A percentile compares a stretch with the other conserved stretches of the same genome.
phyloP scores from a whole-genome alignment of 2,329 filamentous ascomycete species.

The Diaporthe aspalathi region DNA sequence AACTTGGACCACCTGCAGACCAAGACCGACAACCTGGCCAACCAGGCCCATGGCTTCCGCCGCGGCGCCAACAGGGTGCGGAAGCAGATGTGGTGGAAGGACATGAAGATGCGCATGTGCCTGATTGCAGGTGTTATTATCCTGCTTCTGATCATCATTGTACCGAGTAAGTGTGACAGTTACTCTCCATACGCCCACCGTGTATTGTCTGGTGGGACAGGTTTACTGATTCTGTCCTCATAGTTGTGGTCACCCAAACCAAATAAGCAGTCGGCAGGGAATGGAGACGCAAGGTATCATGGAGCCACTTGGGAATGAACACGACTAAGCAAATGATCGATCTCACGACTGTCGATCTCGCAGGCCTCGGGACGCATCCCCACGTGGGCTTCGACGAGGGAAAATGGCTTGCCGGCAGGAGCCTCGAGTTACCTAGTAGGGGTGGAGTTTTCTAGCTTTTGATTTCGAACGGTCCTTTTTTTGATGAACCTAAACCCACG shows the following conservation, averaged over 20 bases:
- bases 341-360: conserved; percentile 24
- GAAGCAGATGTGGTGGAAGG: conserved; percentile 99
- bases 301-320: conserved; percentile 26
- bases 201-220: neutral
- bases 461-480: conserved; percentile 36
- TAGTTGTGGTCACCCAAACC: conserved; percentile 40
- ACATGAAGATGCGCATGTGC: conserved; percentile 99
- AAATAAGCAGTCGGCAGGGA: neutral
- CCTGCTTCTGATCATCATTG: conserved; percentile 91
- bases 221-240: neutral
- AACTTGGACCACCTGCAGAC: conserved; percentile 88
- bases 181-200: too few relatives aligned
- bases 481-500: conserved; percentile 33
- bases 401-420: conserved; percentile 25
- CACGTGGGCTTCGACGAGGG: conserved; percentile 4
- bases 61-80: conserved; percentile 95
- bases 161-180: conserved; percentile 80
- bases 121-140: conserved; percentile 91
- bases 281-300: conserved; percentile 12
- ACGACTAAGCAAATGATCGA: conserved; percentile 32
- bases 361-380: conserved; percentile 27
- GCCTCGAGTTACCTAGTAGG: conserved; percentile 30
- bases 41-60: conserved; percentile 94
- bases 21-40: conserved; percentile 94
- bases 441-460: conserved; percentile 32